A percentile compares a stretch with the other conserved stretches of the same genome.
These are phyloP conservation scores for Heliamphora exappendiculata DNA, from an alignment of 148 eudicot species.

Conservation along the genomic window DNA sequence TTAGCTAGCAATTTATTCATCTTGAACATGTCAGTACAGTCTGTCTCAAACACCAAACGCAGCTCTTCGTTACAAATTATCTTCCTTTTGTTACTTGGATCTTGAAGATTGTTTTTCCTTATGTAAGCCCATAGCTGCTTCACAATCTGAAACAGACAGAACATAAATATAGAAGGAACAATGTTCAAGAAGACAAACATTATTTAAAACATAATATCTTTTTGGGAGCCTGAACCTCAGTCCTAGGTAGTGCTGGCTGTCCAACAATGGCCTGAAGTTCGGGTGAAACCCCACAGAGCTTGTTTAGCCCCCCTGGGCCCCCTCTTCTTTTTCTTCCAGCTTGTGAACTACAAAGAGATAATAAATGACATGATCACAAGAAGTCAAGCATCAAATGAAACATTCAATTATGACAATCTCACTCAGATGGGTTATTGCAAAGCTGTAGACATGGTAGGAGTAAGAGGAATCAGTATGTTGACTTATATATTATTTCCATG, in stretches of 20 bases:
- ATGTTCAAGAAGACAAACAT: neutral
- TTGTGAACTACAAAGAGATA: slow-evolving; percentile 42
- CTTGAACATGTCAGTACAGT: slow-evolving; percentile 64
- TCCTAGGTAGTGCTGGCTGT: slow-evolving; percentile 70
- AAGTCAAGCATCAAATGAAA: neutral
- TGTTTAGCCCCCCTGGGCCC: slow-evolving; percentile 82
- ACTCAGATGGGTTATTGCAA: neutral
- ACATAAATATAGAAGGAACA: neutral
- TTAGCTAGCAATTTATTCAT: slow-evolving; percentile 70
- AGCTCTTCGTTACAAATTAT: slow-evolving; percentile 62
- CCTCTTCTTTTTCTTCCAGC: slow-evolving; percentile 68
- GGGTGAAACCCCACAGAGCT: slow-evolving; percentile 84
- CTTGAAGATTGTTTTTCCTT: slow-evolving; percentile 92
- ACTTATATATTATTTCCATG: neutral
- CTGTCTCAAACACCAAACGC: slow-evolving; percentile 54
- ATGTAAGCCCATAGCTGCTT: slow-evolving; percentile 93
- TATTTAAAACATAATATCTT: neutral
- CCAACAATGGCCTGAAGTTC: slow-evolving; percentile 80
- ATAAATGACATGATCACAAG: neutral
- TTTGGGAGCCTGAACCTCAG: slow-evolving; percentile 43
- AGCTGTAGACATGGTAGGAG: neutral
- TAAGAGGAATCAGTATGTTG: neutral
- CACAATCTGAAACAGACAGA: slow-evolving; percentile 53
- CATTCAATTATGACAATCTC: neutral
- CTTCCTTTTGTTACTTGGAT: slow-evolving; percentile 89